phyloP scores from a whole-genome alignment of 345 rosid genomes.

The Eucalyptus erythrocorys region DNA sequence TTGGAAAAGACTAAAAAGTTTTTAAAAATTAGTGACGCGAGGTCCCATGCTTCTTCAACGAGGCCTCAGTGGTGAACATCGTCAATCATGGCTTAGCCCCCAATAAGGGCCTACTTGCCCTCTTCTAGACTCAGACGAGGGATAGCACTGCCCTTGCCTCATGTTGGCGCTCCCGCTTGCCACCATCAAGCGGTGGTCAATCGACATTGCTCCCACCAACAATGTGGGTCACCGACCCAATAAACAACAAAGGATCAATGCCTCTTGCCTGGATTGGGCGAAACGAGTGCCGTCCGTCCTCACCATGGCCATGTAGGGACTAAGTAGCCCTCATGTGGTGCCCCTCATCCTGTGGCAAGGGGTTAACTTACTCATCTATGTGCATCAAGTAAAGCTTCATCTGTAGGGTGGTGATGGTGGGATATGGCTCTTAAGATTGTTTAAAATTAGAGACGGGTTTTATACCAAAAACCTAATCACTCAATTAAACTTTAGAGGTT shows the following conservation, averaged over 20 bases:
- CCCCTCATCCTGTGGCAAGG: background rate
- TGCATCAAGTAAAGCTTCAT: background rate
- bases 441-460: background rate
- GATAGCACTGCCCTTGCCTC: background rate
- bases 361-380: background rate
- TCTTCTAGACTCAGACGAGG: background rate
- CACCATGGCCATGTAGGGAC: background rate
- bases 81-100: background rate
- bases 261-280: background rate
- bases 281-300: background rate
- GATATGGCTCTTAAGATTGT: background rate
- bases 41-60: rapidly evolving
- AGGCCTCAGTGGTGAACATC: background rate
- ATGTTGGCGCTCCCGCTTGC: background rate
- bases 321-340: background rate
- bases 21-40: background rate
- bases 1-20: background rate
- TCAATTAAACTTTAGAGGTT: background rate
- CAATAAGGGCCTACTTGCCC: background rate
- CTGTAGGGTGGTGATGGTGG: background rate
- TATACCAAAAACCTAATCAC: background rate
- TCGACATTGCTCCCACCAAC: background rate
- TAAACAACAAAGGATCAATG: background rate
- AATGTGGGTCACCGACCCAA: background rate
- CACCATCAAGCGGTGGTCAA: background rate